Conservation (phyloP, 306 rosid genomes). For the Vigna hirtella region DNA sequence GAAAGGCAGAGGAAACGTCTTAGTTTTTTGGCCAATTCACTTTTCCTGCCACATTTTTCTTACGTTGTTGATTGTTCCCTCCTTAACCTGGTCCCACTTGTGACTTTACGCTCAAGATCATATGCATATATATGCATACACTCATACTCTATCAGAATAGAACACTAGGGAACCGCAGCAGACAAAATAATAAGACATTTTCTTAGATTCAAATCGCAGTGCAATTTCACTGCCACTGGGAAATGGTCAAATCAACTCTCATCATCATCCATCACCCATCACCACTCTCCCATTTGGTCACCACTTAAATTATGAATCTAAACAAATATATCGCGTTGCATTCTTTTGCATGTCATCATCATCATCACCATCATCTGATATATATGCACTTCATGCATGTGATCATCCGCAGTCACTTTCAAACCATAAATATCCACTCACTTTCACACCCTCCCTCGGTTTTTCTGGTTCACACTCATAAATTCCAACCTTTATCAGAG, state of each 20-base stretch:
- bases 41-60: slow-evolving; percentile 32
- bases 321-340: not conserved
- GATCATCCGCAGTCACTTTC: slow-evolving; percentile 18
- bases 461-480: slow-evolving; percentile 14
- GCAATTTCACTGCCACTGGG: slow-evolving; percentile 39
- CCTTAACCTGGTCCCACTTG: slow-evolving; percentile 14
- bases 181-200: slow-evolving; percentile 40
- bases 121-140: not conserved
- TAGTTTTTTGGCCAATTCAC: slow-evolving; percentile 28
- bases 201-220: slow-evolving; percentile 39
- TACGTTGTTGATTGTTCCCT: slow-evolving; percentile 43
- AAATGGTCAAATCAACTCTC: slow-evolving; percentile 43
- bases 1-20: slow-evolving; percentile 18
- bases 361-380: not conserved
- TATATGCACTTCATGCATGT: slow-evolving; percentile 30
- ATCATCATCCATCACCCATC: slow-evolving; percentile 10
- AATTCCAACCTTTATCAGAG: not conserved
- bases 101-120: not conserved
- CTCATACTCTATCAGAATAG: not conserved
- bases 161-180: slow-evolving; percentile 19
- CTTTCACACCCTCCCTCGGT: slow-evolving; percentile 19
- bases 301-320: slow-evolving; percentile 28
- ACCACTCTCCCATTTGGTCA: slow-evolving; percentile 36
- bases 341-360: slow-evolving; percentile 25
- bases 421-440: slow-evolving; percentile 20